These are phyloP conservation scores for Fusarium nanum DNA, from an alignment of 2,329 filamentous ascomycete species.

Conservation along the genomic window DNA sequence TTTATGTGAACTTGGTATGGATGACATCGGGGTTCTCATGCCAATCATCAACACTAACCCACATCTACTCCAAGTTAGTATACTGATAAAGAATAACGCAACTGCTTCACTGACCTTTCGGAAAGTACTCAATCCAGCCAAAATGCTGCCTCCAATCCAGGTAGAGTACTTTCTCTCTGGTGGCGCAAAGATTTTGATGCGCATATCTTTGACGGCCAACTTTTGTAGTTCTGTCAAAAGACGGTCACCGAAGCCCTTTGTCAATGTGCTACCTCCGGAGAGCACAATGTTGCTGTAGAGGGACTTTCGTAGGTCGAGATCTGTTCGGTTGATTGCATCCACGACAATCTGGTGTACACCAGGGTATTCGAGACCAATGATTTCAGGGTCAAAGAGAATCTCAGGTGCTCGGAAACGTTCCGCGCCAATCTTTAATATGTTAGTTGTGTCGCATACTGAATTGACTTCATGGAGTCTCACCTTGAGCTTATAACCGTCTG, in stretches of 20 bases:
- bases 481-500: constrained; percentile 94
- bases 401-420: constrained; percentile 97
- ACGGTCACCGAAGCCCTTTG: constrained; percentile 95
- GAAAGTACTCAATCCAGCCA: constrained; percentile 96
- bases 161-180: constrained; percentile 98
- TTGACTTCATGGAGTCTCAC: constrained; percentile 56
- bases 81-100: neutral
- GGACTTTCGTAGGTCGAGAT: constrained; percentile 93
- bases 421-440: constrained; percentile 75
- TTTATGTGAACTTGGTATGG: constrained; percentile 93
- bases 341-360: constrained; percentile 98
- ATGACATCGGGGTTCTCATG: constrained; percentile 99
- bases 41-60: constrained; percentile 99
- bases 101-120: constrained; percentile 77
- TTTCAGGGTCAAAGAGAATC: constrained; percentile 96
- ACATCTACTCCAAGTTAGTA: constrained; percentile 76
- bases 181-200: constrained; percentile 98
- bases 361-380: constrained; percentile 94
- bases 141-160: constrained; percentile 98
- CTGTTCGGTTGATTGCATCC: constrained; percentile 92
- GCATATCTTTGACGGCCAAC: constrained; percentile 97
- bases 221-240: constrained; percentile 91
- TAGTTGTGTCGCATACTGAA: constrained; percentile 9
- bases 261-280: constrained; percentile 94
- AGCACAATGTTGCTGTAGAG: constrained; percentile 97